These are phyloP conservation scores for Yamadazyma sp. DNA, from an alignment of 805 yeast genomes.

Conservation along the genomic window DNA sequence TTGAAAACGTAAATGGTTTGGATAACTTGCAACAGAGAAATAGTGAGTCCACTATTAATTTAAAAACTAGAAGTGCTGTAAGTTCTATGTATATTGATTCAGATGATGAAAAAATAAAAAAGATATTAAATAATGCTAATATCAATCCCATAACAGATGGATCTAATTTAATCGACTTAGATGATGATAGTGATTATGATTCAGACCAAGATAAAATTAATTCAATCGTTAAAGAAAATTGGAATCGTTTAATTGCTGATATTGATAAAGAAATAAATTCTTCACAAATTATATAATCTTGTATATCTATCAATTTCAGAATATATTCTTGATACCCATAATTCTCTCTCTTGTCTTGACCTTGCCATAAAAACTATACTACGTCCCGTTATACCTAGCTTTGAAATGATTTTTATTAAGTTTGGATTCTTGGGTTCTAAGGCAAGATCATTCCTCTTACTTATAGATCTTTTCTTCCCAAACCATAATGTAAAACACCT, in stretches of 20 bases:
- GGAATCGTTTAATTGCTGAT: constrained; percentile 9
- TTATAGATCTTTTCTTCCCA: constrained; percentile 56
- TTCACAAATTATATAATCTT: constrained; percentile 8
- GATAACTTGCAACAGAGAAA: background rate
- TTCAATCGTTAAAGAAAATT: constrained; percentile 5
- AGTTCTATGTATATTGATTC: constrained; percentile 4
- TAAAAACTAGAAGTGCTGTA: background rate
- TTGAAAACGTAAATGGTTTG: background rate
- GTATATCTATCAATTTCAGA: constrained; percentile 45
- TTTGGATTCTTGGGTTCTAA: constrained; percentile 39
- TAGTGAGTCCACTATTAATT: constrained; percentile 6
- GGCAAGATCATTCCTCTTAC: constrained; percentile 12
- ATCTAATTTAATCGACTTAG: too few relatives aligned
- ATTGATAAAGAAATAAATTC: constrained; percentile 7
- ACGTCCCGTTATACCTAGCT: constrained; percentile 65
- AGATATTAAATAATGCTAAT: constrained; percentile 3
- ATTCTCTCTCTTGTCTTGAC: constrained; percentile 77
- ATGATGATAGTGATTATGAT: constrained; percentile 18
- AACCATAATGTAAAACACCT: constrained; percentile 86
- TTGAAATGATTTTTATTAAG: constrained; percentile 42
- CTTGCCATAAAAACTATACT: constrained; percentile 75
- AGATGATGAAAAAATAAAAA: constrained; percentile 9
- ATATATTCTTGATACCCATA: constrained; percentile 62
- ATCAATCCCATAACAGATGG: background rate
- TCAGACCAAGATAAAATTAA: constrained; percentile 21